A percentile compares a stretch with the other conserved stretches of the same genome.
Evolutionary conservation across 2,329 filamentous ascomycete species (phyloP).

Genomic region (Penicillium crustosum): DNA sequence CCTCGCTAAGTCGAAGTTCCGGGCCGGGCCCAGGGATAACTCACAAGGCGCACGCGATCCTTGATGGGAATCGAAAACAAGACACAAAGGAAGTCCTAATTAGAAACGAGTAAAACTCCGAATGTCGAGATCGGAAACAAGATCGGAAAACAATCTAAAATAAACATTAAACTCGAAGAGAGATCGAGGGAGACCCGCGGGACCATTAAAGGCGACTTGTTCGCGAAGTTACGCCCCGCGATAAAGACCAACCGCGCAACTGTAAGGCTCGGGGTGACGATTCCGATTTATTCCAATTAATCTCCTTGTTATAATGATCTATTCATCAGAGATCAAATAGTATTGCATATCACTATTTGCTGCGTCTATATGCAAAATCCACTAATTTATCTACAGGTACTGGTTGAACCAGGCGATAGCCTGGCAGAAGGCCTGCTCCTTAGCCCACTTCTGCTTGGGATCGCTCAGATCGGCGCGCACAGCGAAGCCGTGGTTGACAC

Average conservation of each 20-base stretch:
- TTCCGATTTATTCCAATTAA: not conserved
- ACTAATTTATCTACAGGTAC: slow-evolving; percentile 44
- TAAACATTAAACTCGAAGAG: not conserved
- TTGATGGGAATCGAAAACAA: not conserved
- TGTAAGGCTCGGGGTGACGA: not conserved
- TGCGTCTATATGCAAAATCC: not conserved
- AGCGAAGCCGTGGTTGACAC: slow-evolving; percentile 72
- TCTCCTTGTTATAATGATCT: not conserved
- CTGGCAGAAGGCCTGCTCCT: slow-evolving; percentile 79
- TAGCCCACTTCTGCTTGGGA: slow-evolving; percentile 63
- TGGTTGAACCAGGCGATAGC: slow-evolving; percentile 75
- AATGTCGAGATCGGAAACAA: not conserved
- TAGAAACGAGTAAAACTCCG: not conserved
- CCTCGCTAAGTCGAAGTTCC: not conserved
- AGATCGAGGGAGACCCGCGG: not conserved
- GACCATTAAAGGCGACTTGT: slow-evolving; percentile 3
- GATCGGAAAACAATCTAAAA: not conserved
- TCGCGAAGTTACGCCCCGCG: slow-evolving; percentile 2
- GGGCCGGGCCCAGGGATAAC: slow-evolving; percentile 20
- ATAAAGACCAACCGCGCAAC: slow-evolving; percentile 7
- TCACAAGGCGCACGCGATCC: slow-evolving; percentile 22
- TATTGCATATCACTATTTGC: not conserved
- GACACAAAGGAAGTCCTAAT: not conserved
- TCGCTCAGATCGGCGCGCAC: slow-evolving; percentile 65
- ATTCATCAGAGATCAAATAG: not conserved